Evolutionary conservation across 148 eudicot genomes (phyloP).

Genomic region (Mesembryanthemum crystallinum): DNA sequence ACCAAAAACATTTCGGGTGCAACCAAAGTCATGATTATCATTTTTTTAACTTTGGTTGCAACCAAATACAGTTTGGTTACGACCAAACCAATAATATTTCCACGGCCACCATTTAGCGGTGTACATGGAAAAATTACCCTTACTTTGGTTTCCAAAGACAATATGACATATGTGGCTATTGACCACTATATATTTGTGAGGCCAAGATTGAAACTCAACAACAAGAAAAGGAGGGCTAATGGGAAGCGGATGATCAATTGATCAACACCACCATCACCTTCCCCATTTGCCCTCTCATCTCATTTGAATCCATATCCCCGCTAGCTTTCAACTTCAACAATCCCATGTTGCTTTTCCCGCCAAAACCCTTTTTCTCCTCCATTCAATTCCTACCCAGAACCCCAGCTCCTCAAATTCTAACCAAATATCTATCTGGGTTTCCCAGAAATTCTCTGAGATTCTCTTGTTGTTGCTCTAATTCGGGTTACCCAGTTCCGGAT

Average conservation of each 20-base stretch:
- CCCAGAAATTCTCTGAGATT: conserved; percentile 9
- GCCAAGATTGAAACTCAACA: too few relatives aligned
- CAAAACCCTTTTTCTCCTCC: conserved; percentile 33
- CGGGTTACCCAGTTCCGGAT: conserved; percentile 19
- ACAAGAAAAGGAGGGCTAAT: neutral
- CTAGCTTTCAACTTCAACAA: conserved; percentile 3
- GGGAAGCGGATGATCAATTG: neutral
- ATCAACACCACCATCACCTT: neutral
- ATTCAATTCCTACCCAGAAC: conserved; percentile 17
- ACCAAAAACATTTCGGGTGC: too few relatives aligned
- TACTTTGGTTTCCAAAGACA: too few relatives aligned
- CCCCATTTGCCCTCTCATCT: neutral
- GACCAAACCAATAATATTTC: too few relatives aligned
- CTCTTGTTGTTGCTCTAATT: conserved; percentile 24
- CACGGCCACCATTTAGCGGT: too few relatives aligned
- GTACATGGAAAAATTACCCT: too few relatives aligned
- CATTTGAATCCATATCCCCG: neutral
- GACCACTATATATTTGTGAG: neutral
- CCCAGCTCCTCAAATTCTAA: conserved; percentile 10
- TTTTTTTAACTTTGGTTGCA: too few relatives aligned
- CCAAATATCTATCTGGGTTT: conserved; percentile 8
- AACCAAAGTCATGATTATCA: too few relatives aligned
- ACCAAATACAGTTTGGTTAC: too few relatives aligned
- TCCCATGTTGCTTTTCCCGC: conserved; percentile 48
- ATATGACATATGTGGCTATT: neutral